Evolutionary conservation across 2,329 filamentous ascomycete genomes (phyloP), one percentile per base, ranked within the genome.

Genomic region (Colletotrichum sp.): DNA sequence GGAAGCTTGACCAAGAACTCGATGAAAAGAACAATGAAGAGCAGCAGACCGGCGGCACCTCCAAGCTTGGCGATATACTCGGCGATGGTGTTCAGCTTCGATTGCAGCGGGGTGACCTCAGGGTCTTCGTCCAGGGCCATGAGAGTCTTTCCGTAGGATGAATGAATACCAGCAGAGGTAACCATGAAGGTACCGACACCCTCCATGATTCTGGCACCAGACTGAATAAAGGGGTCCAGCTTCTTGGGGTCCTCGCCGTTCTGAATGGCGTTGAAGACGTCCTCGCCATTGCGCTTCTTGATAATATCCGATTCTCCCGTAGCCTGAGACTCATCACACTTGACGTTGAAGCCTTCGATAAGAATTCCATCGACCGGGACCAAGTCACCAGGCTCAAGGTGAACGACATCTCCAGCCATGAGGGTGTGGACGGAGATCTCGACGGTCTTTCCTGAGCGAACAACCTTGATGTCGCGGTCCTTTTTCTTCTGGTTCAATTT

Each of bases 1-100:
- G 88, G 87, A 4, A 98, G 89, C 14, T 91, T 86, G 64, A 93
- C 95, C 12, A 97, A 87, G 82, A 98, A 98, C 80, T 95, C 91
- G 86, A 98, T 96, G 81, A 98, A 92, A 16, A 98, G 89, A 61
- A 98, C 94, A 63, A 96, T 89, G 85, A 98, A 98, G 63, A 98
- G 88, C 10, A 95, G 86, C 16, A 97, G 87, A 78, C 94, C 95
- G 65, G 95, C 95, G 67, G 89, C 92, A 82, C 95, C 95, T 84
- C 94, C 94, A 43, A 95, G 86, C 83, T 94, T 95, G 74, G 94
- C 94, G 82, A 95, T 95, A 86, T 94, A 95, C 78, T 94, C 93
- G 74, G 94, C 94, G 78, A 96, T 92, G 76, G 91, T 88, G 81
- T 94, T 95, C 68, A 96, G 89, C 85, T 95, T 96, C 76, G 92